Percentiles rank a stretch among this genome's conserved stretches.
Evolutionary conservation across 2,329 filamentous ascomycete species (phyloP).

Genomic region (Cytospora piceae): DNA sequence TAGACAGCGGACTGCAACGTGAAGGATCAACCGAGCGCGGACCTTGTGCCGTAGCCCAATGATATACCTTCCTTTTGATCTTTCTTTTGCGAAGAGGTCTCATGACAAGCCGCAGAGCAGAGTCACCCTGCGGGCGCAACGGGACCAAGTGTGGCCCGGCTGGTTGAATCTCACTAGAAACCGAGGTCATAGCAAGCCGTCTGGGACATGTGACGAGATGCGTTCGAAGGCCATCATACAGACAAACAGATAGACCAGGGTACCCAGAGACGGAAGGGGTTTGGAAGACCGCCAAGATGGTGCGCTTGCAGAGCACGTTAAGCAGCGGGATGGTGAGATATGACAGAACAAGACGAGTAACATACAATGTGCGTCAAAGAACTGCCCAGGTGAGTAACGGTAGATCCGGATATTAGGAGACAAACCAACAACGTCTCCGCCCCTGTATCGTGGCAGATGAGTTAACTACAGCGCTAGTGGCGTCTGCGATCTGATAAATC

Average conservation of each 20-base stretch:
- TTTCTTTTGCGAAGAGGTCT: not conserved
- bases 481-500: not conserved
- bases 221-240: not conserved
- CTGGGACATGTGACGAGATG: not conserved
- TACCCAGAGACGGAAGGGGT: not conserved
- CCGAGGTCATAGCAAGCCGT: not conserved
- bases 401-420: slow-evolving; percentile 91
- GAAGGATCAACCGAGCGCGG: not conserved
- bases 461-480: slow-evolving; percentile 18
- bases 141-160: slow-evolving; percentile 12
- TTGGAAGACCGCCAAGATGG: not conserved
- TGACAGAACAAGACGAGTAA: slow-evolving; percentile 32
- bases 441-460: slow-evolving; percentile 60
- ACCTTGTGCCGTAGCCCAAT: not conserved
- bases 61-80: not conserved
- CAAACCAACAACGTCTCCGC: slow-evolving; percentile 79
- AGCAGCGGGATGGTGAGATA: not conserved
- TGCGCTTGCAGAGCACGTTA: not conserved
- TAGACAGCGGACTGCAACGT: not conserved
- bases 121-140: slow-evolving; percentile 8
- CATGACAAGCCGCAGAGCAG: slow-evolving; percentile 3
- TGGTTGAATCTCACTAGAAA: not conserved
- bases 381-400: slow-evolving; percentile 82
- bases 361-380: slow-evolving; percentile 91
- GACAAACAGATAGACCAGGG: not conserved